A percentile compares a stretch with the other conserved stretches of the same genome.
Evolutionary conservation across 495 filamentous ascomycete genomes (phyloP).

Genomic region (Evansstolkia leycettana): DNA sequence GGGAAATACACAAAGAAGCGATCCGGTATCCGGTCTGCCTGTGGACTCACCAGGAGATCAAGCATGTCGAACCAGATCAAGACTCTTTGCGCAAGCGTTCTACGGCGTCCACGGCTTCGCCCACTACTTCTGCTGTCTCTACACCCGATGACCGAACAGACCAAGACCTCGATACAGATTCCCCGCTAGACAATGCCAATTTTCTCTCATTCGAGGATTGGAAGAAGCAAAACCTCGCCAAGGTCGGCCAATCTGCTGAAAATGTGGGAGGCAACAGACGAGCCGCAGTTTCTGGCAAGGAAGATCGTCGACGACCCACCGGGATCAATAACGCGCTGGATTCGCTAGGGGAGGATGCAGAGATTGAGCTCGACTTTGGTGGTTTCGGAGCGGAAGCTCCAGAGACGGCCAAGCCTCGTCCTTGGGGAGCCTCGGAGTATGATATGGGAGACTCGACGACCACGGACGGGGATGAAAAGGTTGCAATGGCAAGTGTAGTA

Average conservation of each 20-base stretch:
- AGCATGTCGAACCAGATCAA: background rate
- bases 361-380: conserved; percentile 84
- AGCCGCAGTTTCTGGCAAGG: conserved; percentile 24
- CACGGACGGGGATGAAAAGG: conserved; percentile 9
- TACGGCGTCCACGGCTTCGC: conserved; percentile 2
- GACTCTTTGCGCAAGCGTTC: conserved; percentile 3
- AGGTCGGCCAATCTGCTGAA: conserved; percentile 72
- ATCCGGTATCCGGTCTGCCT: conserved; percentile 11
- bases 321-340: conserved; percentile 55
- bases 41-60: conserved; percentile 8
- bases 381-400: conserved; percentile 42
- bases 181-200: conserved; percentile 64
- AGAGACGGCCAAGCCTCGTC: conserved; percentile 21
- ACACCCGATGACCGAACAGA: conserved; percentile 9
- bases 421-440: conserved; percentile 23
- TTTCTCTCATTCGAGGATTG: conserved; percentile 98
- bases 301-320: conserved; percentile 35
- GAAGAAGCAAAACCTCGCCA: conserved; percentile 88
- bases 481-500: conserved; percentile 14
- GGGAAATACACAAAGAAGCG: background rate
- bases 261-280: conserved; percentile 42
- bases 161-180: conserved; percentile 45
- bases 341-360: conserved; percentile 71
- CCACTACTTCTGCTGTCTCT: conserved; percentile 1
- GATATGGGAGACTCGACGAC: conserved; percentile 17